Conservation (phyloP, 345 rosid genomes). For the Streptanthus diversifolius region DNA sequence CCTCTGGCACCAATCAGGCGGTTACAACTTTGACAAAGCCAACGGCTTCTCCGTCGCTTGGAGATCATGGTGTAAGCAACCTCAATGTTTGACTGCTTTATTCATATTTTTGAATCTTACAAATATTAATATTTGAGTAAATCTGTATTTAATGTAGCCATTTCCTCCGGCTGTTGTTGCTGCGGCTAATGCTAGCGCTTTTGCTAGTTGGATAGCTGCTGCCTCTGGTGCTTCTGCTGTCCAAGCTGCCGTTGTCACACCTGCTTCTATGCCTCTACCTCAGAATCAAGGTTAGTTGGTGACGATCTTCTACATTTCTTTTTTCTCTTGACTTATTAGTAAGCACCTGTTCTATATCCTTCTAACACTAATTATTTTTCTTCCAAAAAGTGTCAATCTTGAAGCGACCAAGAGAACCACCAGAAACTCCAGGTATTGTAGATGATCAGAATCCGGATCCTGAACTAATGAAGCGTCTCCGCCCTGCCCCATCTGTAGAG, state of each 20-base stretch:
- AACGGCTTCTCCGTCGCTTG: slow-evolving; percentile 53
- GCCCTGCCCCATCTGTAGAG: slow-evolving; percentile 67
- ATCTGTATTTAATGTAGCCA: slow-evolving; percentile 46
- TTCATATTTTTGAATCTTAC: neutral
- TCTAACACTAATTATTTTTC: slow-evolving; percentile 8
- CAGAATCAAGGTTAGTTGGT: slow-evolving; percentile 68
- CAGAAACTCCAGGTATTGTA: slow-evolving; percentile 57
- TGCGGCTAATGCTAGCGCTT: slow-evolving; percentile 45
- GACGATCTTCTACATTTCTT: neutral
- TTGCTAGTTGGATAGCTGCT: slow-evolving; percentile 72
- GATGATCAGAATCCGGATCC: slow-evolving; percentile 86
- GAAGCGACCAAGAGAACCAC: slow-evolving; percentile 74
- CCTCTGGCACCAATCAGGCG: slow-evolving; percentile 57
- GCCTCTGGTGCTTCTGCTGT: slow-evolving; percentile 86
- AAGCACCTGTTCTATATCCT: neutral
- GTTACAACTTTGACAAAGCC: slow-evolving; percentile 71
- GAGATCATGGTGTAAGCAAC: slow-evolving; percentile 64
- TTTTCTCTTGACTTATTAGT: neutral
- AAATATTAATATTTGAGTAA: neutral
- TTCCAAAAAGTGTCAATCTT: slow-evolving; percentile 45
- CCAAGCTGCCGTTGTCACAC: slow-evolving; percentile 83
- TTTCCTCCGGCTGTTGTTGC: slow-evolving; percentile 64
- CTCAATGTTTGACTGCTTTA: slow-evolving; percentile 1
- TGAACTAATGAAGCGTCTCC: slow-evolving; percentile 74
- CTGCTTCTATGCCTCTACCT: slow-evolving; percentile 68